Evolutionary conservation across 768 basidiomycete species (phyloP).

Genomic region (Daedaleopsis sinensis): DNA sequence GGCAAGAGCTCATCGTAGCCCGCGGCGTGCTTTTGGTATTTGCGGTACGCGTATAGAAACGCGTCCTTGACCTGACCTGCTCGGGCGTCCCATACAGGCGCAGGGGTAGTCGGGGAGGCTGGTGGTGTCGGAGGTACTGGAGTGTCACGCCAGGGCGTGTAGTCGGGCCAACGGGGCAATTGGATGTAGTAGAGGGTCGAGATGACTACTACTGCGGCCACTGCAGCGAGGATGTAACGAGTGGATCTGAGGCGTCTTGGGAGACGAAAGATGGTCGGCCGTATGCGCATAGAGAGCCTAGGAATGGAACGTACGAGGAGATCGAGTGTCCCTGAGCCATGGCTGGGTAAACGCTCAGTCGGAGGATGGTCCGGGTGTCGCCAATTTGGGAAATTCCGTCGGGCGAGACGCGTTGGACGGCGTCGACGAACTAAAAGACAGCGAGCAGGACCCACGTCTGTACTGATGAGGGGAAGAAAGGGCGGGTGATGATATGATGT

Average conservation of each 20-base stretch:
- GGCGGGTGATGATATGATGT: too few species aligned
- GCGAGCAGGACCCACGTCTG: too few species aligned
- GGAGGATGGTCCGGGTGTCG: too few species aligned
- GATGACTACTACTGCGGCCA: constrained; percentile 17
- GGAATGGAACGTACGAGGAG: constrained; percentile 5
- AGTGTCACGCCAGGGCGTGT: constrained; percentile 1
- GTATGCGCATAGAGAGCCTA: background rate
- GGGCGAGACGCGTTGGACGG: too few species aligned
- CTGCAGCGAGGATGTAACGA: constrained; percentile 19
- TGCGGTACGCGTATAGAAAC: constrained; percentile 68
- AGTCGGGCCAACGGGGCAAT: background rate
- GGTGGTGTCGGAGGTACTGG: background rate
- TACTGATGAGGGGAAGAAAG: too few species aligned
- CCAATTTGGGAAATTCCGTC: too few species aligned
- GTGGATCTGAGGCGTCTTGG: constrained; percentile 16
- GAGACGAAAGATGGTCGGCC: background rate
- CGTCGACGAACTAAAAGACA: too few species aligned
- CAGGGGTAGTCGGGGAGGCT: background rate
- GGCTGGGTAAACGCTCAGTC: background rate
- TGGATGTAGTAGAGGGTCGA: constrained; percentile 25
- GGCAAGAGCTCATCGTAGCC: constrained; percentile 69
- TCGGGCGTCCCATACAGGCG: constrained; percentile 51
- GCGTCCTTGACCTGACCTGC: constrained; percentile 62
- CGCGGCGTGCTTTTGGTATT: constrained; percentile 62
- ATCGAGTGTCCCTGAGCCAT: constrained; percentile 1